Base-by-base conservation (phyloP, 257 asterid genomes). In the Solanum bulbocastanum region DNA sequence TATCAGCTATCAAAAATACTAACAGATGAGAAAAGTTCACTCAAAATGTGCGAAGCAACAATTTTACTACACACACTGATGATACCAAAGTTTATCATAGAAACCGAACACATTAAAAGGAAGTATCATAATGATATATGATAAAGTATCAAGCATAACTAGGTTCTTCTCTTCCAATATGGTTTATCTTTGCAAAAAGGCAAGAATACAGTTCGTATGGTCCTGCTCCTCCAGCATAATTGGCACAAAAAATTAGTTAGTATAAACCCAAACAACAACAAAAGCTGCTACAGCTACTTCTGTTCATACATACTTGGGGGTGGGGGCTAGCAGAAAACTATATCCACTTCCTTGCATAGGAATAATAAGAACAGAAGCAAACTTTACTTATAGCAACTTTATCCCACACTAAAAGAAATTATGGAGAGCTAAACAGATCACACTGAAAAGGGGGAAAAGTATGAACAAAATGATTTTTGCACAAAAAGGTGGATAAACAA, bases 1-100 rank as follows among this genome's bases (percentile, higher is more conserved):
- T 89, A 89, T 93, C 97, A 88, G 92, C 99, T 97, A 87, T 86
- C 69, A 85, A 82, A 89, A 83, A 87, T 88, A 92, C 58, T 72
- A 71, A 89, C 73, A 82, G 39, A 87, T 90, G 81, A 89, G 88
- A 90, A 76, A 65, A 83, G 2, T 85, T 52, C 76, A 60, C 69
- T 83, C 86, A 85, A 86, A 33, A 87, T 68, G 18, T 36, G 68
- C 42, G 65, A 66, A 84, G 76, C 71, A 87, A 65, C 78, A 92
- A 76, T 42, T 83, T 56, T 49, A 83, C 58, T 30, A 79, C 71
- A 88, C 49, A 30, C 86, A 49, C 16, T 81, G 30, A 49, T 20
- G 22, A 82, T 32, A 49, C 86, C 40, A 33, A 87, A 86, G 58
- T 40, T 75, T 72, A 76, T 39, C 49, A 76, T 37, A 65, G 42